Percentiles rank a stretch among this genome's conserved stretches.
phyloP scores from a whole-genome alignment of 1,284 basidiomycete genomes.

The Cutaneotrichosporon sp. region DNA sequence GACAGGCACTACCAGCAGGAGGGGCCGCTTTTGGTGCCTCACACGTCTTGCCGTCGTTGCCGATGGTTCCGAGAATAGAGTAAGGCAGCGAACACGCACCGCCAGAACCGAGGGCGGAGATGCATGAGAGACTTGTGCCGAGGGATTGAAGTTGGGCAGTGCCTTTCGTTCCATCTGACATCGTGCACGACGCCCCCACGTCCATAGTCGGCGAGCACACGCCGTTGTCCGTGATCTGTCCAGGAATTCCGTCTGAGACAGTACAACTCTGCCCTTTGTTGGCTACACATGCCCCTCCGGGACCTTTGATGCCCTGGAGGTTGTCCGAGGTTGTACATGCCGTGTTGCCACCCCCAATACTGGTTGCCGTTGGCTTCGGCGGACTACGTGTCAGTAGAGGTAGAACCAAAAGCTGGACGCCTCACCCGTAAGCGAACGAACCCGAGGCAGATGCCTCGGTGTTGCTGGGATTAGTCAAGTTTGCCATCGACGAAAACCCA shows the following conservation, averaged over 20 bases:
- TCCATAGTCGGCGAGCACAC: background rate
- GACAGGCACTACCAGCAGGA: background rate
- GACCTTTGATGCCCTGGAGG: background rate
- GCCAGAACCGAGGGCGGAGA: background rate
- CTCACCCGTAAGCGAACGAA: too few relatives aligned
- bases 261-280: background rate
- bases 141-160: background rate
- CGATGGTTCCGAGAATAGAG: background rate
- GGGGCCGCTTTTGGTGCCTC: background rate
- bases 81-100: background rate
- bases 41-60: background rate
- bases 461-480: too few relatives aligned
- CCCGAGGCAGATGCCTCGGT: too few relatives aligned
- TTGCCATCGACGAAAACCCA: too few relatives aligned
- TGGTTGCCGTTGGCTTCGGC: too few relatives aligned
- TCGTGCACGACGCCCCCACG: background rate
- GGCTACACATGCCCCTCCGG: background rate
- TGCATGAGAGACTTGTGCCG: background rate
- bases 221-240: background rate
- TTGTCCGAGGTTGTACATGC: background rate
- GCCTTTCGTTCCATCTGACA: background rate
- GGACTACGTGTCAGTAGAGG: too few relatives aligned
- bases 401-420: too few relatives aligned
- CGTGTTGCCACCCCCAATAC: background rate
- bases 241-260: background rate